Percentiles rank a stretch among this genome's conserved stretches.
Conservation (phyloP, 176 grass and related monocot genomes). For the Luzula sylvatica region DNA sequence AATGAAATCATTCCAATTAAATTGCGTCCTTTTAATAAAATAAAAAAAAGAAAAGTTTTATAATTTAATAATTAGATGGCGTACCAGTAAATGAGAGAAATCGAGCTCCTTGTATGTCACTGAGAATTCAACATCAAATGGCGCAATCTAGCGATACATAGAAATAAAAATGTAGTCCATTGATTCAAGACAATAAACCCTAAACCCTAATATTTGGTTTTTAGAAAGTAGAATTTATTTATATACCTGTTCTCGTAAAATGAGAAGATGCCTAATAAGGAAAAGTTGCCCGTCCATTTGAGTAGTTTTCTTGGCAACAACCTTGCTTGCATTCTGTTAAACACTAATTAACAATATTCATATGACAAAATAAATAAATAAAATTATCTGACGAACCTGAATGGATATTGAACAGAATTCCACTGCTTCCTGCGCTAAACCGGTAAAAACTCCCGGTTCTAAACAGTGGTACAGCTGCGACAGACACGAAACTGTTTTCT, state of each 20-base stretch:
- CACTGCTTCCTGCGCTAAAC: conserved; percentile 96
- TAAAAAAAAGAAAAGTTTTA: conserved; percentile 16
- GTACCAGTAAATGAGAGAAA: conserved; percentile 97
- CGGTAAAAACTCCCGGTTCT: conserved; percentile 90
- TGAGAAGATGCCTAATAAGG: conserved; percentile 92
- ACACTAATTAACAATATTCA: not conserved
- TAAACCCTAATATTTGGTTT: too few species aligned
- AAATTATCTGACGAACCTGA: conserved; percentile 42
- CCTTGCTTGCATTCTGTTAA: conserved; percentile 74
- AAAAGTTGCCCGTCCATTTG: conserved; percentile 94
- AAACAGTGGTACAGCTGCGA: conserved; percentile 95
- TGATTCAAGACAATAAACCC: conserved; percentile 5
- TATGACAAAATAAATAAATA: too few species aligned
- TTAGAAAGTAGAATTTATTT: too few species aligned
- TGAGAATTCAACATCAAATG: conserved; percentile 88
- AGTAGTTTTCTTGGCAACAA: conserved; percentile 68
- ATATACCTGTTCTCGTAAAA: conserved; percentile 87
- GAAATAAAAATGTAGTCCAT: conserved; percentile 6
- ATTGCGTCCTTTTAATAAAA: not conserved
- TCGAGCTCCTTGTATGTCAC: conserved; percentile 96
- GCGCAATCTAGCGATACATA: conserved; percentile 54
- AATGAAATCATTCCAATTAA: conserved; percentile 23
- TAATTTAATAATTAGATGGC: conserved; percentile 16
- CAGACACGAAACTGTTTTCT: conserved; percentile 94
- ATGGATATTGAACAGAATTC: conserved; percentile 91